Conservation (phyloP, 768 basidiomycete species). For the Panus rudis region DNA sequence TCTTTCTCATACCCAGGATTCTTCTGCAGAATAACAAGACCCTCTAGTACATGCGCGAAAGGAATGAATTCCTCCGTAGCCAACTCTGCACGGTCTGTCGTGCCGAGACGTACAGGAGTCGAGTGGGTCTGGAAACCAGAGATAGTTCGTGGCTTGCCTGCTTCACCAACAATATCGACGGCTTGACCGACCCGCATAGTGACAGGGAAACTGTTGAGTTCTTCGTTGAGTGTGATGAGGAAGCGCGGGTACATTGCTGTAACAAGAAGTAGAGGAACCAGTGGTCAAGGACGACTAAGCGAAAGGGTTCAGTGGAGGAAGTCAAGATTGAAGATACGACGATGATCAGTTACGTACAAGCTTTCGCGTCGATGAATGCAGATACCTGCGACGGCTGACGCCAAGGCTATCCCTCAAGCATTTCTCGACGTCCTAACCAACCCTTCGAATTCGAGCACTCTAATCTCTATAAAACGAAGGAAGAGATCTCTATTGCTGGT, state of each 20-base stretch:
- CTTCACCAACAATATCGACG: slow-evolving; percentile 95
- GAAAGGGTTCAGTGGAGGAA: background rate
- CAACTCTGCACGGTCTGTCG: slow-evolving; percentile 90
- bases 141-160: slow-evolving; percentile 93
- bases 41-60: slow-evolving; percentile 85
- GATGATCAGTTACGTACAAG: slow-evolving; percentile 72
- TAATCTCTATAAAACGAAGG: no score
- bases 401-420: no score
- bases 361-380: slow-evolving; percentile 91
- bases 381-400: slow-evolving; percentile 85
- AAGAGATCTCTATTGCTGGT: no score
- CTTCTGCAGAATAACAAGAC: slow-evolving; percentile 87
- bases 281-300: slow-evolving; percentile 85
- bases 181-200: slow-evolving; percentile 96
- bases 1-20: slow-evolving; percentile 87
- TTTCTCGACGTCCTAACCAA: no score
- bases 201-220: slow-evolving; percentile 77
- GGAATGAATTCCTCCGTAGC: slow-evolving; percentile 97
- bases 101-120: slow-evolving; percentile 91
- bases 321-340: no score
- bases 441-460: no score
- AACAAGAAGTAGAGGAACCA: slow-evolving; percentile 98
- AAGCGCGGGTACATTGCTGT: slow-evolving; percentile 98
- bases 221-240: slow-evolving; percentile 93
- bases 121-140: slow-evolving; percentile 98